Evolutionary conservation across 495 filamentous ascomycete genomes (phyloP).

Genomic region (Parachaetomium inaequale): DNA sequence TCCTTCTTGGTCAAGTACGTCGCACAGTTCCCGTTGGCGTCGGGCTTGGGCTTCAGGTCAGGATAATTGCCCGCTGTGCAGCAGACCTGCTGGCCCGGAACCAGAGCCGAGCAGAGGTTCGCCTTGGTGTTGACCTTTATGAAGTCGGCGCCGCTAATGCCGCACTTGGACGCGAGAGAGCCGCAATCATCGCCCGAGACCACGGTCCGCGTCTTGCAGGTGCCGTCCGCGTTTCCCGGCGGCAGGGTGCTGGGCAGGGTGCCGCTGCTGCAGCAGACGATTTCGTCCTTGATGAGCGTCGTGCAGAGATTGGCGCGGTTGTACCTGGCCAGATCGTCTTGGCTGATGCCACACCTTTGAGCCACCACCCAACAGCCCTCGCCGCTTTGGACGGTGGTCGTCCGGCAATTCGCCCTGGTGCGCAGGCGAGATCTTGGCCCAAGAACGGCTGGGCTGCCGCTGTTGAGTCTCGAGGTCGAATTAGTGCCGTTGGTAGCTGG

Average conservation of each 20-base stretch:
- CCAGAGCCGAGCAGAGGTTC: slow-evolving; percentile 33
- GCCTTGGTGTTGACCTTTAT: slow-evolving; percentile 34
- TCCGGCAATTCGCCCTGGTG: not conserved
- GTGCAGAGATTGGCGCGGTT: slow-evolving; percentile 33
- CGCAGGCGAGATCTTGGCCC: not conserved
- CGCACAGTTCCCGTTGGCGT: slow-evolving; percentile 37
- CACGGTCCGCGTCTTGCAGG: slow-evolving; percentile 25
- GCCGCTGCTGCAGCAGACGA: slow-evolving; percentile 44
- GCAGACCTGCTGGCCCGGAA: slow-evolving; percentile 16
- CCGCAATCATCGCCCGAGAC: slow-evolving; percentile 35
- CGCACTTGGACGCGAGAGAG: slow-evolving; percentile 38
- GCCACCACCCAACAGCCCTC: not conserved
- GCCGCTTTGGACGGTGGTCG: not conserved
- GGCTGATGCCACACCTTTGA: slow-evolving; percentile 20
- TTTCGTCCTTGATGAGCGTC: slow-evolving; percentile 30
- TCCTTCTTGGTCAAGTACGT: slow-evolving; percentile 24
- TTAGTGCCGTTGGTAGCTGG: not conserved
- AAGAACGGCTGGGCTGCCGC: not conserved
- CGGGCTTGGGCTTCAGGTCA: slow-evolving; percentile 30
- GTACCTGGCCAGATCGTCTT: slow-evolving; percentile 17
- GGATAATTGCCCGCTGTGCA: slow-evolving; percentile 19
- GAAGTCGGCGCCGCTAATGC: slow-evolving; percentile 29
- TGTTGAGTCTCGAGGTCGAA: not conserved
- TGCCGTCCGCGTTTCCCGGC: slow-evolving; percentile 25
- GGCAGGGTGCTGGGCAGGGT: slow-evolving; percentile 22